A percentile compares a stretch with the other conserved stretches of the same genome.
These are phyloP conservation scores for Paracoccidioides lutzii DNA, from an alignment of 2,329 filamentous ascomycete genomes.

Conservation along the genomic window DNA sequence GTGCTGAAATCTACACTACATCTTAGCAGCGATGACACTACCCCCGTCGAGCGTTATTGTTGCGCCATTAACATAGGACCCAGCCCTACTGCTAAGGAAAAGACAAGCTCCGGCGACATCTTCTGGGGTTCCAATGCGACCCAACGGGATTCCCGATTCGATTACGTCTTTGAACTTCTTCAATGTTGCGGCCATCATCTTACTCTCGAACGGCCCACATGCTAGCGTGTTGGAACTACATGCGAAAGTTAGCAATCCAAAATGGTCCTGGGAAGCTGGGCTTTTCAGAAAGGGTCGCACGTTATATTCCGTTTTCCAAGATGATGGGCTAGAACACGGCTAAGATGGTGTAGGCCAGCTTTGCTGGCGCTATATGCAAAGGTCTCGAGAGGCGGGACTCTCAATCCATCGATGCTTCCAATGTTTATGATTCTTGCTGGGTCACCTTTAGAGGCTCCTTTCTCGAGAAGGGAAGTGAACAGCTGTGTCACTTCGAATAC, in stretches of 20 bases:
- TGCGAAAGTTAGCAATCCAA: neutral
- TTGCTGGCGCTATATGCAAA: constrained; percentile 43
- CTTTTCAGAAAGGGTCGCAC: constrained; percentile 26
- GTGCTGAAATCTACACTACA: constrained; percentile 18
- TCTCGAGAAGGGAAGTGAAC: constrained; percentile 36
- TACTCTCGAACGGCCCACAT: constrained; percentile 50
- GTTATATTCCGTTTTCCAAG: constrained; percentile 41
- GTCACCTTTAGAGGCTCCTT: constrained; percentile 31
- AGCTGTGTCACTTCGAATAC: constrained; percentile 38
- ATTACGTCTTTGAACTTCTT: constrained; percentile 38
- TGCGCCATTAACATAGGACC: constrained; percentile 53
- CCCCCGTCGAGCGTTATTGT: constrained; percentile 52
- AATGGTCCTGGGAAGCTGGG: constrained; percentile 37
- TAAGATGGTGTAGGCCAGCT: constrained; percentile 42
- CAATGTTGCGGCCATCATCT: constrained; percentile 44
- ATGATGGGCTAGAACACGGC: constrained; percentile 39
- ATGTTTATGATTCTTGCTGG: constrained; percentile 42
- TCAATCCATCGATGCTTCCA: constrained; percentile 42
- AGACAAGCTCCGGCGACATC: constrained; percentile 62
- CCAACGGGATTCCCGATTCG: constrained; percentile 47
- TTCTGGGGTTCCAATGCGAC: constrained; percentile 52
- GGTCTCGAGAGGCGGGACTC: constrained; percentile 40
- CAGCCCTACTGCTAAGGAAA: constrained; percentile 55
- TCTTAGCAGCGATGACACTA: constrained; percentile 27
- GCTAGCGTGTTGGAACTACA: constrained; percentile 51